phyloP scores from a whole-genome alignment of 2,329 filamentous ascomycete genomes.

The Alternaria sp. region DNA sequence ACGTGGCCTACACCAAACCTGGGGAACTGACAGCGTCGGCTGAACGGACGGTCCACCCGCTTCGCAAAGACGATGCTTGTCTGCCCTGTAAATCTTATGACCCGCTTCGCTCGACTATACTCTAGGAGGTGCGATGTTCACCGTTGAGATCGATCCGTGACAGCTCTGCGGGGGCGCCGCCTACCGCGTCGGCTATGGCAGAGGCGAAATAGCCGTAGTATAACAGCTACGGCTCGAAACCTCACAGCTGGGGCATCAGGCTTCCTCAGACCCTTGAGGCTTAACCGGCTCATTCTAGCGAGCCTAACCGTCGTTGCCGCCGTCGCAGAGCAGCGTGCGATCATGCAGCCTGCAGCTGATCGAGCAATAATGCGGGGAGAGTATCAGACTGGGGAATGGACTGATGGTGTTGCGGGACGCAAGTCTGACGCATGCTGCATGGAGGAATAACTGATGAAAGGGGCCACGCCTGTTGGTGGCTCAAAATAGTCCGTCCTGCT shows the following conservation, averaged over 20 bases:
- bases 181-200: constrained; percentile 18
- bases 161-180: constrained; percentile 5
- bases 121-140: constrained; percentile 4
- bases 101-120: constrained; percentile 10
- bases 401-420: constrained; percentile 3
- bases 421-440: constrained; percentile 2
- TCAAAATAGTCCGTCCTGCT: constrained; percentile 9
- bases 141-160: constrained; percentile 17
- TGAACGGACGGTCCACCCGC: constrained; percentile 18
- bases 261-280: constrained; percentile 4
- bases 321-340: constrained; percentile 19
- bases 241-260: constrained; percentile 17
- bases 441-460: not conserved
- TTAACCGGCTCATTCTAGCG: constrained; percentile 10
- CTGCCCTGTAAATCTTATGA: constrained; percentile 15
- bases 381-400: constrained; percentile 12
- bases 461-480: not conserved
- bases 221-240: constrained; percentile 11
- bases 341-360: constrained; percentile 24
- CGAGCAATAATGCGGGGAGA: constrained; percentile 18
- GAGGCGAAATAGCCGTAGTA: constrained; percentile 14
- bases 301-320: constrained; percentile 15
- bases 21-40: constrained; percentile 13
- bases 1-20: constrained; percentile 9
- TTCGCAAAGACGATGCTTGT: constrained; percentile 2